Conservation (phyloP, 148 eudicot species). For the Nepenthes gracilis region DNA sequence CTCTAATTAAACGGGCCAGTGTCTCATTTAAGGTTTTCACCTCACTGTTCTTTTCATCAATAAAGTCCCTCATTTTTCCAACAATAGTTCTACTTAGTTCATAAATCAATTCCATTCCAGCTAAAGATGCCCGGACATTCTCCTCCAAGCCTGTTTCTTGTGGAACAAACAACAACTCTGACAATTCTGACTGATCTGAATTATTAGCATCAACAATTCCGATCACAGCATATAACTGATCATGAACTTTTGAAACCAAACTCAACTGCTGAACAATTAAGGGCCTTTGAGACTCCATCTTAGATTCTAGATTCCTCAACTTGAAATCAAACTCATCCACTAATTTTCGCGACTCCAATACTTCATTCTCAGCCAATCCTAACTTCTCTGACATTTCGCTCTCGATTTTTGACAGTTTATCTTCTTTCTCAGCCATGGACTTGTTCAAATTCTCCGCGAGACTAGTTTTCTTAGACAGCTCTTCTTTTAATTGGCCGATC, state of each 20-base stretch:
- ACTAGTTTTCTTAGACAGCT: slow-evolving; percentile 42
- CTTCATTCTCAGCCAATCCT: slow-evolving; percentile 34
- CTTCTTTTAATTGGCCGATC: slow-evolving; percentile 60
- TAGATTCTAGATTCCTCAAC: slow-evolving; percentile 31
- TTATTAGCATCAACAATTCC: slow-evolving; percentile 61
- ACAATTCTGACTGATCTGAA: slow-evolving; percentile 54
- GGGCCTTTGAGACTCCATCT: slow-evolving; percentile 61
- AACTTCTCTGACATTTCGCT: slow-evolving; percentile 40
- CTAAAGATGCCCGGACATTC: slow-evolving; percentile 75
- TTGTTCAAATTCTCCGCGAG: slow-evolving; percentile 50
- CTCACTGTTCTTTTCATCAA: slow-evolving; percentile 62
- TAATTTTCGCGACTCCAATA: slow-evolving; percentile 36
- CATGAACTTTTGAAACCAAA: slow-evolving; percentile 63
- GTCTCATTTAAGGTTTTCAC: slow-evolving; percentile 71
- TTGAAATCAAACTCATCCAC: slow-evolving; percentile 46
- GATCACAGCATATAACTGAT: slow-evolving; percentile 52
- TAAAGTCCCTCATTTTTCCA: slow-evolving; percentile 43
- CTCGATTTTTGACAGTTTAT: slow-evolving; percentile 39
- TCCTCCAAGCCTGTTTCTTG: slow-evolving; percentile 83
- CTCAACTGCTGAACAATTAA: slow-evolving; percentile 64
- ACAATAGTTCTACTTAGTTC: slow-evolving; percentile 51
- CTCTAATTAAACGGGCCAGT: slow-evolving; percentile 60
- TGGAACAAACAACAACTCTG: slow-evolving; percentile 79
- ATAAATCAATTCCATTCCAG: slow-evolving; percentile 71
- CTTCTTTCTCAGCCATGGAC: slow-evolving; percentile 46